Evolutionary conservation across 139 green algal genomes (phyloP).

Genomic region (Closterium sp.): DNA sequence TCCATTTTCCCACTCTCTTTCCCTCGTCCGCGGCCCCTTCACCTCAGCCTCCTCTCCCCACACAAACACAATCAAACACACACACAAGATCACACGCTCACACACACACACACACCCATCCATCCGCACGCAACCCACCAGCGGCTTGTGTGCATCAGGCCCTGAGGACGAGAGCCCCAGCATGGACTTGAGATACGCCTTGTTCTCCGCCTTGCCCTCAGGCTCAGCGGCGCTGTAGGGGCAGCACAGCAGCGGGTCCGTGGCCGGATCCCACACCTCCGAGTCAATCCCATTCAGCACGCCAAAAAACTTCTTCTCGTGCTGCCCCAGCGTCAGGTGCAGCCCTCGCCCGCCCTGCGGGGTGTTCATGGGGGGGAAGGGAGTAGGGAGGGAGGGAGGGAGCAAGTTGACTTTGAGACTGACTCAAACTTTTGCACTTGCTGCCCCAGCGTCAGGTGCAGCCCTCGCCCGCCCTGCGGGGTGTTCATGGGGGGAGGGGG

Average conservation of each 20-base stretch:
- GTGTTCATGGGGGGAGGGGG: not conserved
- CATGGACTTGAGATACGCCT: constrained; percentile 50
- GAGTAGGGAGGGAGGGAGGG: no score
- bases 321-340: constrained; percentile 40
- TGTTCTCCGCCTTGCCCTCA: constrained; percentile 63
- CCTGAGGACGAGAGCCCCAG: constrained; percentile 38
- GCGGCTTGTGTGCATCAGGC: constrained; percentile 16
- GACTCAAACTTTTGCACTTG: constrained; percentile 49
- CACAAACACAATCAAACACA: not conserved
- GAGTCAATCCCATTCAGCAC: constrained; percentile 62
- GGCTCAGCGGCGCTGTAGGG: constrained; percentile 52
- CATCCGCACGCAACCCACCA: constrained; percentile 20
- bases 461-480: constrained; percentile 50
- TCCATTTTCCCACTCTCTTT: not conserved
- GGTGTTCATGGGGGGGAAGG: not conserved
- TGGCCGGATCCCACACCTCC: constrained; percentile 55
- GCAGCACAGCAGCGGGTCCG: constrained; percentile 52
- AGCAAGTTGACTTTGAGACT: no score
- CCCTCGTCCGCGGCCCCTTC: not conserved
- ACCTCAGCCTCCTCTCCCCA: not conserved
- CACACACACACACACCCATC: not conserved
- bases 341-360: constrained; percentile 52
- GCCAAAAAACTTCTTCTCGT: constrained; percentile 42
- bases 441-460: constrained; percentile 44
- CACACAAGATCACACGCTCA: not conserved